Conservation (phyloP, 257 asterid genomes). For the Lantana camara region DNA sequence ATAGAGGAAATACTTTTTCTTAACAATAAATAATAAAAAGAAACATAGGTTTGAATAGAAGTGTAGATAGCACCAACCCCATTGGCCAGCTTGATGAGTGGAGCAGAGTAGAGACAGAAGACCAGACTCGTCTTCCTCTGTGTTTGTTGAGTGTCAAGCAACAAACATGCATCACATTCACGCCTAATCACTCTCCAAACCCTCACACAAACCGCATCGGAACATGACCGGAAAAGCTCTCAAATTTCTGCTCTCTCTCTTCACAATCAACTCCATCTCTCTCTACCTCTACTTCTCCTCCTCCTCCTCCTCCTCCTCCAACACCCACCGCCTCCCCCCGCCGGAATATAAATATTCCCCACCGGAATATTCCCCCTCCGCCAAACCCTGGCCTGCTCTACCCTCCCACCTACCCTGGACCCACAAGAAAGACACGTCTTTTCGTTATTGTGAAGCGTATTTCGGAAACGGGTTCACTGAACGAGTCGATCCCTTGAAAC, state of each 20-base stretch:
- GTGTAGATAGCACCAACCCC: too few species aligned
- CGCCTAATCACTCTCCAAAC: too few species aligned
- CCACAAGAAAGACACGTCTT: constrained; percentile 34
- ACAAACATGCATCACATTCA: too few species aligned
- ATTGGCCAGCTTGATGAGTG: too few species aligned
- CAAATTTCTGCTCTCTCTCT: constrained; percentile 68
- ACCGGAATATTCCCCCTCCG: not conserved
- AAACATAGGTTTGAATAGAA: too few species aligned
- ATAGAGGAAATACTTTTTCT: too few species aligned
- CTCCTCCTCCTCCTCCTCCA: too few species aligned
- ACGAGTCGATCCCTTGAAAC: constrained; percentile 45
- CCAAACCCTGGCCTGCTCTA: constrained; percentile 87
- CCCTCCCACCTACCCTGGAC: constrained; percentile 94
- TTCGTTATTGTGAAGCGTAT: constrained; percentile 78
- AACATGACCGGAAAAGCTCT: constrained; percentile 51
- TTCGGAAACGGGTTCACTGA: constrained; percentile 84
- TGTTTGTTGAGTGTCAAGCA: too few species aligned
- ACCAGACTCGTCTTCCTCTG: too few species aligned
- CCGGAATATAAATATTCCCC: constrained; percentile 30
- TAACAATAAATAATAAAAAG: too few species aligned
- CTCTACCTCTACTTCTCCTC: constrained; percentile 73
- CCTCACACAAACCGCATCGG: constrained; percentile 1
- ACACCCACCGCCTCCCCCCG: constrained; percentile 30
- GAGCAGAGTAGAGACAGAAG: too few species aligned
- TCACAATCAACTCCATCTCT: constrained; percentile 63